phyloP scores from a whole-genome alignment of 306 rosid genomes.

The Corylus avellana region DNA sequence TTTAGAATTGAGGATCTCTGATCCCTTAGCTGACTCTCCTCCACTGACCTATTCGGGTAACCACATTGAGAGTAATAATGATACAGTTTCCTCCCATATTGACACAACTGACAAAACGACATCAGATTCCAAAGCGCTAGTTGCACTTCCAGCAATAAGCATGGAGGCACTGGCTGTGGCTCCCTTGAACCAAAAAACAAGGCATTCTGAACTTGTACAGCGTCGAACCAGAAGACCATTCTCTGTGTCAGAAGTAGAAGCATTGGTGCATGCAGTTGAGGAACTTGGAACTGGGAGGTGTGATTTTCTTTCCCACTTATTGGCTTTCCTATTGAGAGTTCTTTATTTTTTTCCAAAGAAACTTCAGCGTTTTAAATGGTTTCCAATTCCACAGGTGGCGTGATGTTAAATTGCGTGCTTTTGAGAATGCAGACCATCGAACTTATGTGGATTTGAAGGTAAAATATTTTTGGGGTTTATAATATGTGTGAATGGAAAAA shows the following conservation, averaged over 20 bases:
- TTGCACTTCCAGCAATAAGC: conserved; percentile 53
- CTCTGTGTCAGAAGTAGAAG: conserved; percentile 92
- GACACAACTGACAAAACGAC: conserved; percentile 47
- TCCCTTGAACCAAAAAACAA: conserved; percentile 65
- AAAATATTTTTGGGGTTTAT: conserved; percentile 15
- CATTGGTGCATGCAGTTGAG: conserved; percentile 87
- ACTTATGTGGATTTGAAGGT: conserved; percentile 98
- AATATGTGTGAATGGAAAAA: background rate
- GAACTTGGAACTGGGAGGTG: conserved; percentile 98
- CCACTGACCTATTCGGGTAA: conserved; percentile 39
- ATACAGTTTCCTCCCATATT: conserved; percentile 47
- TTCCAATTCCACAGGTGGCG: conserved; percentile 75
- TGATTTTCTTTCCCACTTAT: conserved; percentile 21
- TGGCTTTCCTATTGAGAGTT: background rate
- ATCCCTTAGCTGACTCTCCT: conserved; percentile 43
- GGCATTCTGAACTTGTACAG: conserved; percentile 72
- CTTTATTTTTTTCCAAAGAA: conserved; percentile 6
- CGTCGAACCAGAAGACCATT: conserved; percentile 95
- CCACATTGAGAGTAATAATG: conserved; percentile 50
- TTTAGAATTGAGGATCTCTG: conserved; percentile 43
- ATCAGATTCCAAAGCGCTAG: conserved; percentile 60
- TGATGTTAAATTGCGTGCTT: conserved; percentile 81
- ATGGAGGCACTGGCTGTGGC: conserved; percentile 58
- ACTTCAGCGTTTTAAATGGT: conserved; percentile 24
- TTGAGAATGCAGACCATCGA: conserved; percentile 92